Evolutionary conservation across 148 eudicot species (phyloP).

Genomic region (Rhododendron kiyosumense): DNA sequence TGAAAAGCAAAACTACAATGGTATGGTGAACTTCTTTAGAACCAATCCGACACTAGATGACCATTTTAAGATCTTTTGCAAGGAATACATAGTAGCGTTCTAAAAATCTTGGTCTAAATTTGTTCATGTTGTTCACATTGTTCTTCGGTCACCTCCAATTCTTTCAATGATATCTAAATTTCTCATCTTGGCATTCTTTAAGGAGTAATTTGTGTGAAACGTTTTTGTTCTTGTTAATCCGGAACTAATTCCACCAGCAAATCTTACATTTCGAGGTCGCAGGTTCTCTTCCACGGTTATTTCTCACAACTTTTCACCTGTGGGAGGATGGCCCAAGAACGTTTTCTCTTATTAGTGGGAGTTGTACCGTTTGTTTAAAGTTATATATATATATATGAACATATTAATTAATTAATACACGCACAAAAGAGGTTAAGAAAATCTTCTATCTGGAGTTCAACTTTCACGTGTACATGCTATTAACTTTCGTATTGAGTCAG

Average conservation of each 20-base stretch:
- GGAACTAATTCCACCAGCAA: background rate
- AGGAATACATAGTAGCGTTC: background rate
- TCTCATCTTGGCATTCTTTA: background rate
- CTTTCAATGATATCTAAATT: background rate
- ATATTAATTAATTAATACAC: background rate
- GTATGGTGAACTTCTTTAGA: background rate
- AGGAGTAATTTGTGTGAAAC: background rate
- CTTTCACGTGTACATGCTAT: background rate
- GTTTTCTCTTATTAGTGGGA: background rate
- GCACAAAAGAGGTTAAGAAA: background rate
- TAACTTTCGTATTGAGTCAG: background rate
- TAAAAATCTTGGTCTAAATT: background rate
- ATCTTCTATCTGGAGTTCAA: background rate
- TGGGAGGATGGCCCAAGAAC: background rate
- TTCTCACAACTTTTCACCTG: background rate
- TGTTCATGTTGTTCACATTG: background rate
- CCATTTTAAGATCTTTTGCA: background rate
- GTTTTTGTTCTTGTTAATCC: background rate
- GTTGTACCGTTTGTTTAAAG: background rate
- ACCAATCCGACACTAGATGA: background rate
- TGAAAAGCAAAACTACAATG: background rate
- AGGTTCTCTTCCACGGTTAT: background rate
- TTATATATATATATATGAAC: background rate
- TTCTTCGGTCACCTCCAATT: background rate
- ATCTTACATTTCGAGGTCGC: background rate